Percentiles rank a stretch among this genome's conserved stretches.
Evolutionary conservation across 2,329 filamentous ascomycete species (phyloP).

Genomic region (Neofusicoccum ribis): DNA sequence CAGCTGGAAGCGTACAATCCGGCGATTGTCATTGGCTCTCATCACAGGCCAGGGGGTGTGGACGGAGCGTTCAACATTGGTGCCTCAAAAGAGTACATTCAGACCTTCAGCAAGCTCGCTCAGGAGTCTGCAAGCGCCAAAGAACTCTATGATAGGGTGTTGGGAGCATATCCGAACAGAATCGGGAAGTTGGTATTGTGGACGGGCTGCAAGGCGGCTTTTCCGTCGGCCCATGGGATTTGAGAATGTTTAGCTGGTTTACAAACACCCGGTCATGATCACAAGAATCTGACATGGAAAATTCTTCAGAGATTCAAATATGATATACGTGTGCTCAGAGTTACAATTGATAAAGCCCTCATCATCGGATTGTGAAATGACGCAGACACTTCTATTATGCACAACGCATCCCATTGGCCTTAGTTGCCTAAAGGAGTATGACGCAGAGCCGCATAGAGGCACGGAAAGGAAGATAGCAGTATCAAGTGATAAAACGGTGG

Average conservation of each 20-base stretch:
- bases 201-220: constrained; percentile 8
- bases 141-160: constrained; percentile 19
- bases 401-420: no score
- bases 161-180: constrained; percentile 21
- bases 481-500: no score
- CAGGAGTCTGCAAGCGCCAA: constrained; percentile 8
- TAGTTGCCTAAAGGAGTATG: no score
- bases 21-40: constrained; percentile 31
- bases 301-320: no score
- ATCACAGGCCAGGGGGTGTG: constrained; percentile 31
- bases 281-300: no score
- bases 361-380: no score
- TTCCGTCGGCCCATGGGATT: neutral
- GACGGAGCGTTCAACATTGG: constrained; percentile 32
- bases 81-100: constrained; percentile 31
- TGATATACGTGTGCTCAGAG: no score
- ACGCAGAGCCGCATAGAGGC: no score
- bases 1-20: constrained; percentile 34
- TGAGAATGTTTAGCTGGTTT: neutral
- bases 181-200: constrained; percentile 21
- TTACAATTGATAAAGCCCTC: no score
- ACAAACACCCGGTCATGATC: no score
- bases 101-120: constrained; percentile 16
- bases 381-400: no score
- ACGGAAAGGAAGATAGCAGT: no score